A percentile compares a stretch with the other conserved stretches of the same genome.
phyloP scores from a whole-genome alignment of 257 asterid species.

The Ilex aquifolium region DNA sequence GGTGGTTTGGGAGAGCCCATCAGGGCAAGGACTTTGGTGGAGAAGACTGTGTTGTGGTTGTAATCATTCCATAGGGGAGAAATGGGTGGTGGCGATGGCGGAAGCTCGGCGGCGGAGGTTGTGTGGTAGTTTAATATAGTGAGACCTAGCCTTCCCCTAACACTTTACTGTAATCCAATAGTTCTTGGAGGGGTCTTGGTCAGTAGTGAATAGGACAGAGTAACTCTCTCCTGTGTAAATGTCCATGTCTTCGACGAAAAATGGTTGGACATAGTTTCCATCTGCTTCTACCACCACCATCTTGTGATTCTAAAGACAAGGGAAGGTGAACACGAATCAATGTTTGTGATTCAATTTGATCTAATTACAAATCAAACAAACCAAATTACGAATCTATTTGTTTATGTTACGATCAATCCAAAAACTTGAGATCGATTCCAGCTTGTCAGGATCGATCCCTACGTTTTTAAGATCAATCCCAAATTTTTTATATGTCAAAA shows the following conservation, averaged over 20 bases:
- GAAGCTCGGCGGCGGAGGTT: slow-evolving; percentile 29
- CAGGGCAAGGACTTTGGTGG: slow-evolving; percentile 33
- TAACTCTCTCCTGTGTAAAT: slow-evolving; percentile 83
- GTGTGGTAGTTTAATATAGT: slow-evolving; percentile 59
- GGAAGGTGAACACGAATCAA: background rate
- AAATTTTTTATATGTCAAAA: too few species aligned
- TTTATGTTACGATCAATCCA: too few species aligned
- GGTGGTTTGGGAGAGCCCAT: slow-evolving; percentile 50
- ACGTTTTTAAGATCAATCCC: too few species aligned
- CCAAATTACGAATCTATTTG: too few species aligned
- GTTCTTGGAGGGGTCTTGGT: slow-evolving; percentile 48
- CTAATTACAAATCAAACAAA: too few species aligned
- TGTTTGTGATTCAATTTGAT: too few species aligned
- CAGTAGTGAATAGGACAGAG: slow-evolving; percentile 54
- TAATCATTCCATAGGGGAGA: slow-evolving; percentile 68
- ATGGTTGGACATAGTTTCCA: slow-evolving; percentile 69
- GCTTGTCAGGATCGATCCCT: too few species aligned
- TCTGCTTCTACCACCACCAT: slow-evolving; percentile 75
- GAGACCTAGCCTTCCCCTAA: slow-evolving; percentile 64
- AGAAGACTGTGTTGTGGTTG: slow-evolving; percentile 43
- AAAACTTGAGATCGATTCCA: too few species aligned
- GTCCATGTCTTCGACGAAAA: slow-evolving; percentile 54
- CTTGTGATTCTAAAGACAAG: slow-evolving; percentile 49
- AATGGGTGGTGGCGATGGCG: slow-evolving; percentile 43
- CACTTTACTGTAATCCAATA: slow-evolving; percentile 57